These are phyloP conservation scores for Podaxis sp. DNA, from an alignment of 768 basidiomycete species.

Conservation along the genomic window DNA sequence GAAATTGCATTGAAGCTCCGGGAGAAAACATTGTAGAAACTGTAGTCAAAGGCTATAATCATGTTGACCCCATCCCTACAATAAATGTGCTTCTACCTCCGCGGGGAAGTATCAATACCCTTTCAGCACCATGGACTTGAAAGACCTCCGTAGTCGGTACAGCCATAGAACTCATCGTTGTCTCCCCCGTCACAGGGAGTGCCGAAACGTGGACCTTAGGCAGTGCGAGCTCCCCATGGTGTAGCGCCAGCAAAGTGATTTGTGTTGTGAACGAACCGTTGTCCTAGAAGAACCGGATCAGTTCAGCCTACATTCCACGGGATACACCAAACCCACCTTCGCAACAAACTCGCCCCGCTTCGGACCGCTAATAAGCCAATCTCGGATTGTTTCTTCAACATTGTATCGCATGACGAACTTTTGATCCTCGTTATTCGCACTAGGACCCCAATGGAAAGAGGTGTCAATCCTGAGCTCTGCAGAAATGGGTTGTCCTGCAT, in stretches of 20 bases:
- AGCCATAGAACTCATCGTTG: conserved; percentile 56
- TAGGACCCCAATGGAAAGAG: conserved; percentile 75
- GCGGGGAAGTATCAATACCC: conserved; percentile 77
- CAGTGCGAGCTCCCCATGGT: conserved; percentile 76
- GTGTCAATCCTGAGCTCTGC: conserved; percentile 65
- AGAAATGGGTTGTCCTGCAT: conserved; percentile 86
- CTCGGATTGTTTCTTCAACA: conserved; percentile 73
- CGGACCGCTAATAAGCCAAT: conserved; percentile 88
- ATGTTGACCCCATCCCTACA: conserved; percentile 62
- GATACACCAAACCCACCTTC: conserved; percentile 43
- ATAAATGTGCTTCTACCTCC: conserved; percentile 82
- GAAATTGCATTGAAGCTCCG: background rate
- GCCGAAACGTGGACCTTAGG: conserved; percentile 72
- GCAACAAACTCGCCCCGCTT: conserved; percentile 84
- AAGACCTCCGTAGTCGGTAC: conserved; percentile 75
- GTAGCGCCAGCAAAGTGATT: conserved; percentile 82
- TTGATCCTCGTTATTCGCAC: conserved; percentile 34
- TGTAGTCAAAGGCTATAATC: background rate
- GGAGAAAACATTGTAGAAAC: background rate
- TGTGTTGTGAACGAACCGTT: conserved; percentile 55
- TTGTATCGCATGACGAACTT: conserved; percentile 72
- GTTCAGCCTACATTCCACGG: conserved; percentile 8
- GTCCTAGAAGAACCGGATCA: conserved; percentile 44
- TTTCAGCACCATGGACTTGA: conserved; percentile 83
- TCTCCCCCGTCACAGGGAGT: conserved; percentile 47